Evolutionary conservation across 306 rosid species (phyloP), one percentile per base, ranked within the genome.

Genomic region (Cicer chorassanicum): DNA sequence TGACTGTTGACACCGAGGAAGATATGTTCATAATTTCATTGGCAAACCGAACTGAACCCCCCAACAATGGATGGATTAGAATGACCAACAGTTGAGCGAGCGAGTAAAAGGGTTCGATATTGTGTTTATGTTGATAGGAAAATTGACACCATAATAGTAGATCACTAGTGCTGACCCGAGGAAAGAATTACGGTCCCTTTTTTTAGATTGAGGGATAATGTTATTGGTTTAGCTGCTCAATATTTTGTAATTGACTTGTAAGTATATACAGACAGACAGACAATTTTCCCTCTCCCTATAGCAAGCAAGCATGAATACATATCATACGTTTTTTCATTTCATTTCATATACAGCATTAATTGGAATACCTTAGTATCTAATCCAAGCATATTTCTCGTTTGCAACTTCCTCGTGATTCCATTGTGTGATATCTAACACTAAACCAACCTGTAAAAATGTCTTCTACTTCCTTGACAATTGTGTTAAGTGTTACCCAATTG

Each of bases 161-260:
- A 63, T 65, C 73, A 34, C 46, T 62, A 57, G 67, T 61, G 48
- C 69, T 56, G 72, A 53, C 76, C 82, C 62, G 1, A 24, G 36
- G 42, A 41, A 74, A 74, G 68, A 78, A 81, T 83, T 81, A 73
- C 34, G 8, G 41, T 56, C 74, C 90, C 92, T 83, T 48, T 39
- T 43, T 84, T 84, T 84, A 78, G 69, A 9, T 72, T 36, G 80
- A 84, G 80, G 86, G 83, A 74, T 89, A 24, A 29, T 75, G 82
- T 72, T 69, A 2, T 44, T 80, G 63, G 83, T 81, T 50, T 78
- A 42, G 54, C 72, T 18, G 59, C 54, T 44, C 60, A 70, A 70
- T 34, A 24, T 70, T 71, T 21, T 69, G 78, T 72, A 70, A 66
- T 14, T 68, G 62, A 75, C 66, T 74, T 70, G 16, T 74, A 55